A percentile compares a stretch with the other conserved stretches of the same genome.
These are phyloP conservation scores for Biscogniauxia sp. DNA, from an alignment of 2,329 filamentous ascomycete genomes.

Conservation along the genomic window DNA sequence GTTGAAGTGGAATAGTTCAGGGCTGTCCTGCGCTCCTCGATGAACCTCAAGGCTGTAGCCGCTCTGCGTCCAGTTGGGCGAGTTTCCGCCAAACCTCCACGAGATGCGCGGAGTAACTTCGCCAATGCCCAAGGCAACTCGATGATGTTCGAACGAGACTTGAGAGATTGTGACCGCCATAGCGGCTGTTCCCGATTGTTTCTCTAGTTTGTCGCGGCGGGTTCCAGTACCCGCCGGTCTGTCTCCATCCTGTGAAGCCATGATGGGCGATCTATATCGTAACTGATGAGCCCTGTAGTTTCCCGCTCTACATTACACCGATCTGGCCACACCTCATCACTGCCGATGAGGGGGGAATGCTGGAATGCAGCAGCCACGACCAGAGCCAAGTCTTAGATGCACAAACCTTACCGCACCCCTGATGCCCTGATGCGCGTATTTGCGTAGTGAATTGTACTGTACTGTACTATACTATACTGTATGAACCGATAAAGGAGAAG, in stretches of 20 bases:
- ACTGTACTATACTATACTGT: neutral
- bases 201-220: neutral
- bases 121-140: conserved; percentile 41
- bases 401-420: neutral
- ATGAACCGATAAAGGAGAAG: neutral
- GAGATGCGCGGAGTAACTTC: conserved; percentile 44
- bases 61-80: conserved; percentile 41
- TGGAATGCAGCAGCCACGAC: neutral
- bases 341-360: neutral
- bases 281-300: neutral
- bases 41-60: conserved; percentile 44
- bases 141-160: conserved; percentile 43
- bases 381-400: neutral
- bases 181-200: neutral
- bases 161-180: conserved; percentile 40
- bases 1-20: conserved; percentile 27
- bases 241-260: neutral
- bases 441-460: neutral
- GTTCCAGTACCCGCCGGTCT: neutral
- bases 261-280: neutral
- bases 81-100: conserved; percentile 42
- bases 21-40: conserved; percentile 12
- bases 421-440: neutral
- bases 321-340: neutral
- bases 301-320: neutral